These are phyloP conservation scores for Yueomyces sp. DNA, from an alignment of 1,139 yeast genomes.

Conservation along the genomic window DNA sequence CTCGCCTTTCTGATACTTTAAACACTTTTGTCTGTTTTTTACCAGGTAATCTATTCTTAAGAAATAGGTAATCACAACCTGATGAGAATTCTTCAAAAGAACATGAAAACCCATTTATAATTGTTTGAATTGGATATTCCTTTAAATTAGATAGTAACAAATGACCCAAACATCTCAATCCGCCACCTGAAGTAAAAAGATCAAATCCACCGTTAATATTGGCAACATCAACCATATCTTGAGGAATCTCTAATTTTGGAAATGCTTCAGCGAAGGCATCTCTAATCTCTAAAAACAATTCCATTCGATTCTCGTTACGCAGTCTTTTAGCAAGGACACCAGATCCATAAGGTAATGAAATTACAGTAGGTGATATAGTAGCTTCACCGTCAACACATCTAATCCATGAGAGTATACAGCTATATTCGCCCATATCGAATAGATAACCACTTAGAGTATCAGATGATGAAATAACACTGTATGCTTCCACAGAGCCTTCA, in stretches of 20 bases:
- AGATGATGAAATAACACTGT: constrained; percentile 58
- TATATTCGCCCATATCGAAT: constrained; percentile 58
- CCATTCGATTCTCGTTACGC: constrained; percentile 32
- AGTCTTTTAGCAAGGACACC: constrained; percentile 46
- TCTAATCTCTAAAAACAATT: constrained; percentile 35
- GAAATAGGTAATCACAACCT: constrained; percentile 35
- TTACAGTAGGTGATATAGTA: constrained; percentile 40
- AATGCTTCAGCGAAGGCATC: constrained; percentile 35
- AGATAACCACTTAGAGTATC: constrained; percentile 48
- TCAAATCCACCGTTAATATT: constrained; percentile 42
- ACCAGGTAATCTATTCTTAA: constrained; percentile 32
- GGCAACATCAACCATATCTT: constrained; percentile 33
- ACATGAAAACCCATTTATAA: constrained; percentile 52
- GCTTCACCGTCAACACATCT: constrained; percentile 40
- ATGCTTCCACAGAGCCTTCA: constrained; percentile 51
- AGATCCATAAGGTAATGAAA: constrained; percentile 55
- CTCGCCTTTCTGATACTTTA: constrained; percentile 48
- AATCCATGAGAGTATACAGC: constrained; percentile 54
- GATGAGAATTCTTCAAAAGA: constrained; percentile 36
- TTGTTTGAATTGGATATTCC: constrained; percentile 45
- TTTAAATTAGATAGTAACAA: constrained; percentile 38
- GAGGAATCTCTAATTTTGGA: constrained; percentile 33
- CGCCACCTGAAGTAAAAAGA: constrained; percentile 56
- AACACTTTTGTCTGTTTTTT: constrained; percentile 31
- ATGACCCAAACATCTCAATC: constrained; percentile 52